Percentiles rank a stretch among this genome's conserved stretches.
Evolutionary conservation across 192 early-diverging fungal species (phyloP).

Genomic region (Linnemannia hyalina): DNA sequence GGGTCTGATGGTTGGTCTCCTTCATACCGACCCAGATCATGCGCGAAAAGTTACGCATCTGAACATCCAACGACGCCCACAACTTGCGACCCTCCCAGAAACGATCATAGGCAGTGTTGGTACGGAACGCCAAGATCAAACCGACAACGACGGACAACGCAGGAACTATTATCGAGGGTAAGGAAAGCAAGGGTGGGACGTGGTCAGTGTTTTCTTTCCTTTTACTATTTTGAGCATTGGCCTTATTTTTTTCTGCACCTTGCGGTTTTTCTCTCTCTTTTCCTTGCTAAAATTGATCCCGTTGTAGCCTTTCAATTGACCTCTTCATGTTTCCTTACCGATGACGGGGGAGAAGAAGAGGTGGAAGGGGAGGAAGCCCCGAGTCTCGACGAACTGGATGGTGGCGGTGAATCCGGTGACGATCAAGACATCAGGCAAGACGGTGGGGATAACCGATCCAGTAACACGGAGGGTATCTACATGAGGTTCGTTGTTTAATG

Average conservation of each 20-base stretch:
- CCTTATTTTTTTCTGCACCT: not conserved
- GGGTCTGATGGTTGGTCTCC: constrained; percentile 20
- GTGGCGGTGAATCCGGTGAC: constrained; percentile 27
- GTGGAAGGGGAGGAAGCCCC: constrained; percentile 1
- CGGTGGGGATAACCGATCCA: constrained; percentile 48
- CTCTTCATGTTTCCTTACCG: constrained; percentile 25
- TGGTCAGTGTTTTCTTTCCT: not conserved
- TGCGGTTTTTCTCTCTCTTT: not conserved
- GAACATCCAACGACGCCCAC: constrained; percentile 50
- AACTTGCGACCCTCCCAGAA: constrained; percentile 61
- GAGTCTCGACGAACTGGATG: constrained; percentile 12
- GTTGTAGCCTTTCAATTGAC: too few species aligned
- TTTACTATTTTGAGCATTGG: not conserved
- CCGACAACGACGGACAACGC: constrained; percentile 54
- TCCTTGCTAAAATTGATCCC: not conserved
- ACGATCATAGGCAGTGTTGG: constrained; percentile 59
- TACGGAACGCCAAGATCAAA: constrained; percentile 54
- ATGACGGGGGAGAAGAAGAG: constrained; percentile 33
- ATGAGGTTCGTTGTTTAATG: too few species aligned
- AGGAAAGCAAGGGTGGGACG: not conserved
- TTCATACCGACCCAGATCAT: constrained; percentile 59
- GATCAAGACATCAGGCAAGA: constrained; percentile 36
- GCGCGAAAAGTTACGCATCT: constrained; percentile 56
- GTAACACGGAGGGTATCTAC: constrained; percentile 45
- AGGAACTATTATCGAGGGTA: constrained; percentile 27